A percentile compares a stretch with the other conserved stretches of the same genome.
Evolutionary conservation across 768 basidiomycete species (phyloP).

Genomic region (Fistulinella prunicolor): DNA sequence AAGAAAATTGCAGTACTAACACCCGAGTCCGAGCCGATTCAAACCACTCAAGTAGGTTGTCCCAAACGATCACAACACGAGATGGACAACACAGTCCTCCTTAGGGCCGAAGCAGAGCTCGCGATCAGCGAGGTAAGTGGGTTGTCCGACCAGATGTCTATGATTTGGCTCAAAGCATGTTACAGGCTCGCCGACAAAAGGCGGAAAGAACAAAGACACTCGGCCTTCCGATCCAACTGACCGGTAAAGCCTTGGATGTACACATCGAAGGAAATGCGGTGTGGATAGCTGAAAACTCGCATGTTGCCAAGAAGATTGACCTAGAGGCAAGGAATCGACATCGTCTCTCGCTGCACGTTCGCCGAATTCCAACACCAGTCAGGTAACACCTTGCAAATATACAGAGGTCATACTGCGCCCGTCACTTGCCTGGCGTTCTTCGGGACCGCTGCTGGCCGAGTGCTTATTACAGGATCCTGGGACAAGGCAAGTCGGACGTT

Average conservation of each 20-base stretch:
- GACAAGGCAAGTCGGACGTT: constrained; percentile 56
- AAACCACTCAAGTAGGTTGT: no score
- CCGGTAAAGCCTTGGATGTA: constrained; percentile 72
- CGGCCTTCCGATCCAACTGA: constrained; percentile 76
- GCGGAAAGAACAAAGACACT: constrained; percentile 64
- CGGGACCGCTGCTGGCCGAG: constrained; percentile 42
- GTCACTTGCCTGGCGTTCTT: constrained; percentile 80
- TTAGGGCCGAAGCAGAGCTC: constrained; percentile 32
- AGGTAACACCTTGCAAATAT: constrained; percentile 73
- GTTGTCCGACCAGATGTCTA: not conserved
- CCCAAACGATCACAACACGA: constrained; percentile 1
- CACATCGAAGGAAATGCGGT: constrained; percentile 60
- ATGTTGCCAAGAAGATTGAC: constrained; percentile 67
- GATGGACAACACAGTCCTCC: constrained; percentile 30
- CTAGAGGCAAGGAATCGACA: constrained; percentile 54
- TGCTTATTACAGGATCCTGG: constrained; percentile 92
- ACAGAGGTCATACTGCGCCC: constrained; percentile 84
- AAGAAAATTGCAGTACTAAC: no score
- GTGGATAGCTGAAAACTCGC: constrained; percentile 89
- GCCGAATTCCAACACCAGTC: constrained; percentile 47
- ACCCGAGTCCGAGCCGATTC: no score
- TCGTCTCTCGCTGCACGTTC: constrained; percentile 7
- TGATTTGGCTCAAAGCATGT: constrained; percentile 1
- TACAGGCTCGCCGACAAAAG: constrained; percentile 70
- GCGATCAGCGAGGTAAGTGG: constrained; percentile 27